phyloP scores from a whole-genome alignment of 78 protist genomes.

The Dictyostelium purpureum region DNA sequence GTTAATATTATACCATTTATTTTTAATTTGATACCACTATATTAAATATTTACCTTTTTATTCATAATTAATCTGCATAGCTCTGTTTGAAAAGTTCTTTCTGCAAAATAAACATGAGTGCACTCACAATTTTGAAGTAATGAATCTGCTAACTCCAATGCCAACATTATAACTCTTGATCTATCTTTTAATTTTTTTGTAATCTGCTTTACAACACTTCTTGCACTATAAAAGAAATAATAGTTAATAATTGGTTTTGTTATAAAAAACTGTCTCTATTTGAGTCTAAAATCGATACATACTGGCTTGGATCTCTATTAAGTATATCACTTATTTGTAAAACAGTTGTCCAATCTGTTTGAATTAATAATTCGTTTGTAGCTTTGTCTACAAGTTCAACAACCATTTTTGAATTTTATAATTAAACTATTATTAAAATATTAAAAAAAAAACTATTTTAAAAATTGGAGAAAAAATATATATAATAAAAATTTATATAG shows the following conservation, averaged over 20 bases:
- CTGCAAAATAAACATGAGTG: constrained; percentile 68
- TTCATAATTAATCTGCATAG: constrained; percentile 48
- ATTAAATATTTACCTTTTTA: constrained; percentile 28
- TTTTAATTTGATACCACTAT: not conserved
- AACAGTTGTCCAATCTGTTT: constrained; percentile 65
- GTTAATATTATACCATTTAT: not conserved
- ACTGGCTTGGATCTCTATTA: constrained; percentile 62
- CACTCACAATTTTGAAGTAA: constrained; percentile 64
- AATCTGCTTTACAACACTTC: constrained; percentile 63
- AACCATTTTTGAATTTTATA: constrained; percentile 4
- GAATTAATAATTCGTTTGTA: constrained; percentile 62
- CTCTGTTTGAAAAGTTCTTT: constrained; percentile 60
- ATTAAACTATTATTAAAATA: too few relatives aligned
- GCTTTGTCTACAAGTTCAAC: constrained; percentile 68
- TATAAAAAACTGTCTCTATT: not conserved
- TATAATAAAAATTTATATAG: too few relatives aligned
- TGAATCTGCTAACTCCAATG: constrained; percentile 62
- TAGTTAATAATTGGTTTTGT: not conserved
- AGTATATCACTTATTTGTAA: constrained; percentile 63
- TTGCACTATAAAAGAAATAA: constrained; percentile 25
- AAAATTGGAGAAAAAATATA: too few relatives aligned
- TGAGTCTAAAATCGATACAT: not conserved
- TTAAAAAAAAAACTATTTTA: too few relatives aligned
- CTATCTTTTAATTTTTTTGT: constrained; percentile 54
- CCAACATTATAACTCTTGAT: constrained; percentile 73